Conservation (phyloP, 163 green algal species). For the Coccomyxa subellipsoidea region DNA sequence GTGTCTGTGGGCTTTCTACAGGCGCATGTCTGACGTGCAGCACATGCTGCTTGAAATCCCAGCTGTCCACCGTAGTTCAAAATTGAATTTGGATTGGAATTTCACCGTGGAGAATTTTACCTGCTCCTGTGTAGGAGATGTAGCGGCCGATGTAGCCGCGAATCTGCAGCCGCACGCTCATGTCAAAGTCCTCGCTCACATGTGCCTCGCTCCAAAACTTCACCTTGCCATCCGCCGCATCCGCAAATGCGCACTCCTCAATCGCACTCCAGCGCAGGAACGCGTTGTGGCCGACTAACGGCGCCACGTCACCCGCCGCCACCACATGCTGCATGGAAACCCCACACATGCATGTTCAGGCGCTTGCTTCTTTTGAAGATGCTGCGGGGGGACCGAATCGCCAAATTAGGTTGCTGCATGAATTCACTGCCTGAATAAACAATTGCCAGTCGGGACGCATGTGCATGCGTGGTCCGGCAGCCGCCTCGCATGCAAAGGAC, state of each 20-base stretch:
- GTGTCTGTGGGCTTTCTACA: no score
- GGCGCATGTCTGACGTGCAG: no score
- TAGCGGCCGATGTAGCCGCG: neutral
- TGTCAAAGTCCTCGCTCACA: slow-evolving; percentile 11
- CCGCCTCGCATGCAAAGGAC: no score
- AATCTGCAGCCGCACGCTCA: slow-evolving; percentile 6
- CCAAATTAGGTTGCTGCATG: no score
- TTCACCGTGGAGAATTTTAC: no score
- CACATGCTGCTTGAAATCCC: no score
- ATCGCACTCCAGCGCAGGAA: neutral
- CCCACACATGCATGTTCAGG: neutral
- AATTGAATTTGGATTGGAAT: no score
- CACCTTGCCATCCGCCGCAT: neutral
- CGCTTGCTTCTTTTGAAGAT: neutral
- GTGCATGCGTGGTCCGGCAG: no score
- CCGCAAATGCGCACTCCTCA: neutral
- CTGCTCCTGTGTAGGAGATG: neutral
- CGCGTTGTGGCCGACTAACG: neutral
- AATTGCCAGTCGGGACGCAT: no score
- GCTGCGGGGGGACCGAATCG: no score
- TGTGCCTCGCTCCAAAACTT: slow-evolving; percentile 5
- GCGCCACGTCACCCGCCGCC: neutral
- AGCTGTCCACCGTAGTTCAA: no score
- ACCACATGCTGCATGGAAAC: neutral
- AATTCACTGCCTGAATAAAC: no score